Conservation (phyloP, 164 flowering plant genomes). For the Liquidambar formosana region DNA sequence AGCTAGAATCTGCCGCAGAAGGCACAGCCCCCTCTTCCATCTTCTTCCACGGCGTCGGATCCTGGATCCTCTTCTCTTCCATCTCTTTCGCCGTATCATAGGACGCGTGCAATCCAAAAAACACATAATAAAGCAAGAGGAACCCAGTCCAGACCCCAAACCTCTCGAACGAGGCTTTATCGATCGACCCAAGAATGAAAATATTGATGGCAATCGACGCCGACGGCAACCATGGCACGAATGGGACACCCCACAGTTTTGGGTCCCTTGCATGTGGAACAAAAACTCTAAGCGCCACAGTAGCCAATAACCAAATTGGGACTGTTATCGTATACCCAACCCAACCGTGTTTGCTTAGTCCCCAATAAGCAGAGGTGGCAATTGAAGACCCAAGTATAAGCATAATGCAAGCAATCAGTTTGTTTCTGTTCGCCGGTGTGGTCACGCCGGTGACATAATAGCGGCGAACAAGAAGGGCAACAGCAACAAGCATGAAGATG, state of each 20-base stretch:
- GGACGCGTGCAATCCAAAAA: conserved; percentile 44
- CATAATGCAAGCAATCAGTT: conserved; percentile 31
- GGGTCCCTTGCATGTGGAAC: conserved; percentile 53
- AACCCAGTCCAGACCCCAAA: conserved; percentile 47
- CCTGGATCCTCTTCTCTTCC: background rate
- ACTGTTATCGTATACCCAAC: conserved; percentile 35
- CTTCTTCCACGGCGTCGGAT: conserved; percentile 1
- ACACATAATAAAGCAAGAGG: conserved; percentile 46
- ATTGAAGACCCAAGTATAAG: conserved; percentile 50
- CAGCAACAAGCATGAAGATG: conserved; percentile 66
- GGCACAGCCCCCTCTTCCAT: conserved; percentile 6
- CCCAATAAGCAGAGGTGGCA: conserved; percentile 53
- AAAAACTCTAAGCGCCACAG: conserved; percentile 26
- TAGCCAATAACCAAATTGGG: conserved; percentile 49
- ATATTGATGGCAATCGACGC: conserved; percentile 50
- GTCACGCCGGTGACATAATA: conserved; percentile 61
- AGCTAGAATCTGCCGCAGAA: background rate
- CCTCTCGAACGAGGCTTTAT: conserved; percentile 36
- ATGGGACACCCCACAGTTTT: conserved; percentile 53
- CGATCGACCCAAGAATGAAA: conserved; percentile 60
- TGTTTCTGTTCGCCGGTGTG: conserved; percentile 26
- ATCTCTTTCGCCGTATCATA: conserved; percentile 34
- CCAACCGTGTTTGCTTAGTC: conserved; percentile 28
- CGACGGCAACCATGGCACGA: conserved; percentile 70
- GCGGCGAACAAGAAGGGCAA: conserved; percentile 62